Evolutionary conservation across 768 basidiomycete species (phyloP), one percentile per base, ranked within the genome.

Genomic region (Termitomyces sp.): DNA sequence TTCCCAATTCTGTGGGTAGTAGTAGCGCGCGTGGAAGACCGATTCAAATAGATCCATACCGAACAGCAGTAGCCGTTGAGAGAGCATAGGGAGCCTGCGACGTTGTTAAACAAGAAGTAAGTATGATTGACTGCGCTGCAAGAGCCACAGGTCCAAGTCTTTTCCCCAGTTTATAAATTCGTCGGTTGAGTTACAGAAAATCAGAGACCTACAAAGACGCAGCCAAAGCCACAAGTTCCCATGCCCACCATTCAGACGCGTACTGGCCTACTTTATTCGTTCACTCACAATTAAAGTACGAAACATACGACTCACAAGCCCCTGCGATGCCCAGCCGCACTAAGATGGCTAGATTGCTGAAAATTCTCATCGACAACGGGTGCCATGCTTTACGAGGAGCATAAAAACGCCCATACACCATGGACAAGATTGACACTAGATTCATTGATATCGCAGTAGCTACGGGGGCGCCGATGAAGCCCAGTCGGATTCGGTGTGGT

Each of bases 221-320:
- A 18, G 77, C 81, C 2, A 84, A 75, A 20, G 86, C 88, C 39
- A 89, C 72, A 18, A 94, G 81, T 74, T 96, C 94, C 96, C 96
- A 96, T 38, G 90, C 88, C 95, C 95, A 98, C 96, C 95, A 98
- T 73, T 97, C 96, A 6, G 86, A 87, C 0, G 91, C 92, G 3
- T 84, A 87, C 72, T 93, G 92, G 2, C 85, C 86, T 82, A 48
- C 13, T 33, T 38, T 3, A 11, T 46, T 36, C 2, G 18, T 63
- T 36, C 51, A 15, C 22, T 24, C 38, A n/a, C 28, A 51, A 22
- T 11, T 9, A 9, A 54, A 9, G 16, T 49, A 15, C 35, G 2
- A 40, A 12, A 16, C 18, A 16, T 39, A 9, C 2, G 18, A 70
- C 79, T 58, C 58, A 82, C 87, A 89, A n/a, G 92, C 84, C 7